Evolutionary conservation across 2,329 filamentous ascomycete species (phyloP), one percentile per base, ranked within the genome.

Genomic region (Trichoderma simmonsii): DNA sequence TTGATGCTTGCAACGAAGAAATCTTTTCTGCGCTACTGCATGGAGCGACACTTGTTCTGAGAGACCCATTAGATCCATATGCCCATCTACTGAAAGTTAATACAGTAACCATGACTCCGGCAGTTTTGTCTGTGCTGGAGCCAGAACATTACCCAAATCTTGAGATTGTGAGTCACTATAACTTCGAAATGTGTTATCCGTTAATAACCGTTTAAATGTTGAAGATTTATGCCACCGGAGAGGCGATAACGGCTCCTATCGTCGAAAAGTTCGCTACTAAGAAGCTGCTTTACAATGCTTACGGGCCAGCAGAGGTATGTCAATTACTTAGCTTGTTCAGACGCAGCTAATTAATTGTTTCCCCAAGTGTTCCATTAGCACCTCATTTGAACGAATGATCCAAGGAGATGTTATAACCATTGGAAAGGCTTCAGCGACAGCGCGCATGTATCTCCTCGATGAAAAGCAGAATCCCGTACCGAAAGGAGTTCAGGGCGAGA

Each of bases 291-390:
- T 72, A 69, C 36, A 72, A 72, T 51, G 64, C 64, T 8, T 72
- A 72, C 28, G 70, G 70, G 21, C 70, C 70, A n/a, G 70, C 70
- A 24, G 70, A 72, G 70, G 70, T 72, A 54, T n/a, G 51, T 1
- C 1, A 24, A 15, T 4, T 18, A 32, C 54, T 11, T 51, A 11
- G 5, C n/a, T 14, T 24, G 0, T 7, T 3, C 4, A 28, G 5
- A 18, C 2, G 14, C 26, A 26, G 5, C 61, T 51, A 15, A 64
- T 8, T 12, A 43, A n/a, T 43, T 8, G 9, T 18, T 9, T 32
- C 14, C 5, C 5, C 1, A 3, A 64, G 61, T 64, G 61, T 48
- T n/a, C 64, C 8, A 62, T 72, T 18, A 36, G 56, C n/a, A 61
- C 56, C 15, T 72, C 64, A 1, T 69, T 72, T 15, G 61, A 57